Evolutionary conservation across 2,329 filamentous ascomycete species (phyloP), one percentile per base, ranked within the genome.

Genomic region (Rutstroemia sp.): DNA sequence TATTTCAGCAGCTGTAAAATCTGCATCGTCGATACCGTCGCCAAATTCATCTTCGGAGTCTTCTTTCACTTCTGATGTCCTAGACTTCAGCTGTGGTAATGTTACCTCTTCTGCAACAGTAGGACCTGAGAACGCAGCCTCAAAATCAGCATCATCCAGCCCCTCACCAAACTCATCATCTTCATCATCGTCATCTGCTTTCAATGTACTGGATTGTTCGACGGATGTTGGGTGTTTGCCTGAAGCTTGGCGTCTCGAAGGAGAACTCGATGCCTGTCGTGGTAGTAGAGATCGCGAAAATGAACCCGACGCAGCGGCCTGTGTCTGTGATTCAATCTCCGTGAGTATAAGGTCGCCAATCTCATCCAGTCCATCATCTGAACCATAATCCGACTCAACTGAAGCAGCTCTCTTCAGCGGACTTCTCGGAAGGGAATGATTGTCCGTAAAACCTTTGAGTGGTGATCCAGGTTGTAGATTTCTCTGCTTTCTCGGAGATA

Each of bases 1-100:
- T 63, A 85, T 73, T 72, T 91, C 86, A 61, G 84, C 84, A 59
- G 86, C 84, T 64, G 92, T 89, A 66, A 89, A 87, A 70, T 95
- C 90, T 70, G 82, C 76, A 59, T 84, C 78, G 63, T 77, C 79
- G 47, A 84, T 75, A 61, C 78, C 75, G 61, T 79, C 81, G 48
- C 84, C 87, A 75, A 89, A 89, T 65, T 90, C 90, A 72, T 90
- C 88, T 57, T 82, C 86, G 63, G 80, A 83, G 41, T 74, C 68
- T 61, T 76, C 75, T 42, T 77, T 73, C 5, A 42, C 25, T 38
- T 25, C 16, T 46, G 34, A 10, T 44, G 34, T 52, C 39, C 23
- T 57, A 34, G 42, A 46, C 39, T 17, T 51, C 25, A 47, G 46
- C 17, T 25, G 53, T 7, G 53, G 46, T 21, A 51, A 38, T 27